Conservation (phyloP, 2,329 filamentous ascomycete species). For the Tolypocladium tropicale region DNA sequence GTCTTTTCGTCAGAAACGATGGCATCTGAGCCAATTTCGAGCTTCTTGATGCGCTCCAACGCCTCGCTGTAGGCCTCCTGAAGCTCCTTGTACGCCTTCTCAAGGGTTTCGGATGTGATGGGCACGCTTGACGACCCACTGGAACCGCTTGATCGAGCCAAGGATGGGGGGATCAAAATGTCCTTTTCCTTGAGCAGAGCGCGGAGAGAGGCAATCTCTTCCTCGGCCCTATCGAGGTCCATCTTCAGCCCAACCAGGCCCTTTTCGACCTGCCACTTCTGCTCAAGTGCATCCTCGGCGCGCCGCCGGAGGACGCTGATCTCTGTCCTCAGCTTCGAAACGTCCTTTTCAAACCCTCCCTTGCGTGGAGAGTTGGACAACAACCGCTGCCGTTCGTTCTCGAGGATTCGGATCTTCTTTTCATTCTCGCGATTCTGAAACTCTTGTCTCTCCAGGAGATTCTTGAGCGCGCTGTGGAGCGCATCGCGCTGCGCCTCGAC, state of each 20-base stretch:
- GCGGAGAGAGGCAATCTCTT: constrained; percentile 79
- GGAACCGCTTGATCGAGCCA: constrained; percentile 32
- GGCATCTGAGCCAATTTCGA: constrained; percentile 40
- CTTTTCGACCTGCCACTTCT: constrained; percentile 95
- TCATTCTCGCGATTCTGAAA: constrained; percentile 73
- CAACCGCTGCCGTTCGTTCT: constrained; percentile 67
- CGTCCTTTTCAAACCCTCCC: constrained; percentile 75
- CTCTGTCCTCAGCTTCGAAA: constrained; percentile 69
- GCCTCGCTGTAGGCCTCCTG: constrained; percentile 61
- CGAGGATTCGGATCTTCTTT: constrained; percentile 68
- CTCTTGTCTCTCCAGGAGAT: constrained; percentile 75
- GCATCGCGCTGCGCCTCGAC: constrained; percentile 91
- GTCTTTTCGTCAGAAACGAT: constrained; percentile 44
- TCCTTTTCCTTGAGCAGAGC: constrained; percentile 73
- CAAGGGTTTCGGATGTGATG: constrained; percentile 60
- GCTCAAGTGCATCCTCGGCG: constrained; percentile 86
- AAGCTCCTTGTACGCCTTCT: constrained; percentile 64
- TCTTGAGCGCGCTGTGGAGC: constrained; percentile 77
- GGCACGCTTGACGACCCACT: constrained; percentile 21
- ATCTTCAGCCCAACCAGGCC: constrained; percentile 82
- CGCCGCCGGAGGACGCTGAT: constrained; percentile 74
- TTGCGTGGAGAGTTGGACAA: constrained; percentile 59
- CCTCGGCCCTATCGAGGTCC: constrained; percentile 90
- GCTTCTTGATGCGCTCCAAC: constrained; percentile 52
- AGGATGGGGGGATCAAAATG: constrained; percentile 57